phyloP scores from a whole-genome alignment of 2,329 filamentous ascomycete genomes.

The Hypomyces rosellus region DNA sequence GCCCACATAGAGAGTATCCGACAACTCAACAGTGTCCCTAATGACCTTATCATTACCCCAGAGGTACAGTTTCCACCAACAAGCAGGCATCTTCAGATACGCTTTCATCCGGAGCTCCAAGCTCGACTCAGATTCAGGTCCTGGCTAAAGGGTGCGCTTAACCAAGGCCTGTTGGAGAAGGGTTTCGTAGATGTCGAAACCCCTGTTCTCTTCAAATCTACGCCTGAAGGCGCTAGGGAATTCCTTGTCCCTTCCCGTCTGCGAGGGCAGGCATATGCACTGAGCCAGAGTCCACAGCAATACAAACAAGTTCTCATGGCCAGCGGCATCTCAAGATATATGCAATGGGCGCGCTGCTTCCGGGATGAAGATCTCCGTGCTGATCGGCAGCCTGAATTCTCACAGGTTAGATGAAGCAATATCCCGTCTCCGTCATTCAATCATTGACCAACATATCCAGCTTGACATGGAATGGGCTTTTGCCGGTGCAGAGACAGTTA shows the following conservation, averaged over 20 bases:
- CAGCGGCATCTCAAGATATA: slow-evolving; percentile 74
- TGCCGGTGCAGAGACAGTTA: slow-evolving; percentile 44
- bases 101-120: slow-evolving; percentile 62
- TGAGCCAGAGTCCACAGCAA: slow-evolving; percentile 95
- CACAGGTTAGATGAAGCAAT: slow-evolving; percentile 51
- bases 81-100: slow-evolving; percentile 76
- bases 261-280: slow-evolving; percentile 72
- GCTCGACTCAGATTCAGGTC: slow-evolving; percentile 66
- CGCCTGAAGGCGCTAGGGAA: slow-evolving; percentile 88
- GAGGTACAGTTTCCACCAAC: slow-evolving; percentile 68
- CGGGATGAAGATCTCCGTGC: slow-evolving; percentile 89
- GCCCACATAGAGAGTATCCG: slow-evolving; percentile 55
- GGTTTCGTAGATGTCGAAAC: slow-evolving; percentile 81
- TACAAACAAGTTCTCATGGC: slow-evolving; percentile 99
- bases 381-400: slow-evolving; percentile 94
- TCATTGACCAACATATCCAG: slow-evolving; percentile 32
- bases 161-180: slow-evolving; percentile 46
- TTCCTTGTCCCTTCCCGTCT: slow-evolving; percentile 85
- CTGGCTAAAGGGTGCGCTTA: slow-evolving; percentile 46
- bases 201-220: slow-evolving; percentile 93
- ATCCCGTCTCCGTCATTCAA: too few species aligned
- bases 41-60: slow-evolving; percentile 68
- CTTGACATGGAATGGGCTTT: slow-evolving; percentile 94
- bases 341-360: slow-evolving; percentile 91
- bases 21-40: slow-evolving; percentile 31